Evolutionary conservation across 2,329 filamentous ascomycete genomes (phyloP), one percentile per base, ranked within the genome.

Genomic region (Leptographium flavum): DNA sequence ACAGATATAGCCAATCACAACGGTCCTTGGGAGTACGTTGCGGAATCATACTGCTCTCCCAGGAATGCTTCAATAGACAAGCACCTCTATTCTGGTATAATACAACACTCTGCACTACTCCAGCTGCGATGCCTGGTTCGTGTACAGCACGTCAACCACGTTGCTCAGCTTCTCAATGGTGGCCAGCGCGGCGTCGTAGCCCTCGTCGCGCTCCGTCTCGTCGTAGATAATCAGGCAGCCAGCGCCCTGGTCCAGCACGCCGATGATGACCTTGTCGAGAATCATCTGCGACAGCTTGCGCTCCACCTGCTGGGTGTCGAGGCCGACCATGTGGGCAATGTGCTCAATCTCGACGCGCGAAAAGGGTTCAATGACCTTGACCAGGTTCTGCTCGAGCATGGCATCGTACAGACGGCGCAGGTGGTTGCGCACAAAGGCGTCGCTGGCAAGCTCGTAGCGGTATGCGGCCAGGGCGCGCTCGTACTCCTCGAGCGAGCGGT

Each of bases 211-310:
- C 61, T 93, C 82, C 14, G 85, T 86, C 75, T 98, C 92, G 59
- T 98, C 92, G 59, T 82, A 98, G 56, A 98, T 87, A 63, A 95
- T 94, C 61, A 98, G 73, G 63, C 93, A 96, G 33, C 90, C 90
- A n/a, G 87, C 86, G 42, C 92, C 92, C 66, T 98, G 92, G 63
- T 98, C 92, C 55, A 98, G 69, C 46, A 98, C 92, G 48, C 93
- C 92, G 55, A 95, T 87, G 59, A 98, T 96, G 57, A 96, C 87
- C 73, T 95, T 95, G 70, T 98, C 92, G 48, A 98, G 74, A 59
- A 98, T 98, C 93, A 98, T 98, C 73, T 98, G 93, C 39, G 86
- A 93, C 52, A 98, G 74, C 74, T 98, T 98, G 56, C 88, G 80
- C 76, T 98, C 93, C 49, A 98, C 92, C 69, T 96, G 90, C 63